Evolutionary conservation across 1,284 basidiomycete genomes (phyloP).

Genomic region (Trichosporon faecale): DNA sequence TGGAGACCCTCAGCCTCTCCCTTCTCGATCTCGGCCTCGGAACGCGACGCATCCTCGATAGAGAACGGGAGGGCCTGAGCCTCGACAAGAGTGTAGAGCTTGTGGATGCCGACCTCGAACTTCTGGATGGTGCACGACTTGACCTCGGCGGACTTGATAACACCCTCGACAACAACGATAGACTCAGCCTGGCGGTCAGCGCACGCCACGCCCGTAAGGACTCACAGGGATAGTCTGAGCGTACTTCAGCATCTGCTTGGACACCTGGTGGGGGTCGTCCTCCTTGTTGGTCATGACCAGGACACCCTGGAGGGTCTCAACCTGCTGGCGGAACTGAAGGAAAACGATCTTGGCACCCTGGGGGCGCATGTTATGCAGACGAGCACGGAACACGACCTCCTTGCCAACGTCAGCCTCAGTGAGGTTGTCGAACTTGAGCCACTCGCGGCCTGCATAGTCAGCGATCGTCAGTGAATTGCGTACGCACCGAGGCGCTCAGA

Average conservation of each 20-base stretch:
- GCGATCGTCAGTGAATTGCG: background rate
- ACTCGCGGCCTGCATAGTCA: slow-evolving; percentile 53
- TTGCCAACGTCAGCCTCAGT: slow-evolving; percentile 69
- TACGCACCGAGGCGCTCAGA: slow-evolving; percentile 59
- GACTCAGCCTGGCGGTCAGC: slow-evolving; percentile 64
- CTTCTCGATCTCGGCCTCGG: slow-evolving; percentile 65
- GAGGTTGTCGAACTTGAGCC: slow-evolving; percentile 65
- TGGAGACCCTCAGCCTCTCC: slow-evolving; percentile 58
- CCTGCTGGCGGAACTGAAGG: slow-evolving; percentile 84
- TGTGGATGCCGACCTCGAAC: slow-evolving; percentile 80
- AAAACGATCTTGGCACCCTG: slow-evolving; percentile 94
- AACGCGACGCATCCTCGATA: slow-evolving; percentile 85
- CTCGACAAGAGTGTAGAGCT: slow-evolving; percentile 82
- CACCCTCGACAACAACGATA: slow-evolving; percentile 83
- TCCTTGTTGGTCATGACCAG: slow-evolving; percentile 58
- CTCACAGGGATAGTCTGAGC: slow-evolving; percentile 63
- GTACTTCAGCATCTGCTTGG: slow-evolving; percentile 98
- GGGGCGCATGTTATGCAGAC: slow-evolving; percentile 86
- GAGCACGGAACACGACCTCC: slow-evolving; percentile 77
- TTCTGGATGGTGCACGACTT: slow-evolving; percentile 86
- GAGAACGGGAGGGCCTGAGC: slow-evolving; percentile 77
- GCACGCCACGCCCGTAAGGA: slow-evolving; percentile 10
- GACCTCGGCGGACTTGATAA: slow-evolving; percentile 79
- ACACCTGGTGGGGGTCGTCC: slow-evolving; percentile 70
- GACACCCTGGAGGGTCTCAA: slow-evolving; percentile 84